These are phyloP conservation scores for Oryza australiensis DNA, from an alignment of 176 grass and related monocot species.

Conservation along the genomic window DNA sequence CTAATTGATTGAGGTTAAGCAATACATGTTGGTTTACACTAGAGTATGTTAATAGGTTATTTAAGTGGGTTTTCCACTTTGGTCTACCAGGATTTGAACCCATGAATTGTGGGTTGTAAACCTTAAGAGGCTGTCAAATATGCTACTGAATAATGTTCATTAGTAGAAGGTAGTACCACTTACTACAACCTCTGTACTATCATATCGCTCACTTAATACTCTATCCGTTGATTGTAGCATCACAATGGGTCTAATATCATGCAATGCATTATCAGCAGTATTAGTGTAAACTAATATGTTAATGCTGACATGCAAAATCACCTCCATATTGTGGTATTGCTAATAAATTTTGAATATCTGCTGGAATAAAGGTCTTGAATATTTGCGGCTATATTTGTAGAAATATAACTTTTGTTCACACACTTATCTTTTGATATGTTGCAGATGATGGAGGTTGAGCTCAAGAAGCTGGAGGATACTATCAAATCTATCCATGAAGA, in stretches of 20 bases:
- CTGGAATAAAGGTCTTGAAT: not conserved
- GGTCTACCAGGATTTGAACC: not conserved
- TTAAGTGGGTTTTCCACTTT: not conserved
- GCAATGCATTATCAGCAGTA: not conserved
- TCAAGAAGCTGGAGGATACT: constrained; percentile 67
- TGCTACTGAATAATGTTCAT: not conserved
- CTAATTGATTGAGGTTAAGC: not conserved
- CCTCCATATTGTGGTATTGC: not conserved
- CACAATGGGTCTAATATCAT: not conserved
- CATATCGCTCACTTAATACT: not conserved
- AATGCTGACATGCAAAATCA: not conserved
- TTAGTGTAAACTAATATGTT: not conserved
- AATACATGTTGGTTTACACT: not conserved
- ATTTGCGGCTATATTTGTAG: not conserved
- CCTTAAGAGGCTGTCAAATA: not conserved
- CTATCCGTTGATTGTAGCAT: not conserved
- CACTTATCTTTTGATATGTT: not conserved
- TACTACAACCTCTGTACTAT: not conserved
- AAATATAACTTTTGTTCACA: not conserved
- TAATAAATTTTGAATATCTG: not conserved
- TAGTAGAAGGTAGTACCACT: not conserved
- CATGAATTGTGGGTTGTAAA: not conserved
- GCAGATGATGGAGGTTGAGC: constrained; percentile 66
- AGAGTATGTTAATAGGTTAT: not conserved
- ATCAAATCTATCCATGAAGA: constrained; percentile 70